Conservation (phyloP, 2,329 filamentous ascomycete species). For the Pseudogymnoascus sp. region DNA sequence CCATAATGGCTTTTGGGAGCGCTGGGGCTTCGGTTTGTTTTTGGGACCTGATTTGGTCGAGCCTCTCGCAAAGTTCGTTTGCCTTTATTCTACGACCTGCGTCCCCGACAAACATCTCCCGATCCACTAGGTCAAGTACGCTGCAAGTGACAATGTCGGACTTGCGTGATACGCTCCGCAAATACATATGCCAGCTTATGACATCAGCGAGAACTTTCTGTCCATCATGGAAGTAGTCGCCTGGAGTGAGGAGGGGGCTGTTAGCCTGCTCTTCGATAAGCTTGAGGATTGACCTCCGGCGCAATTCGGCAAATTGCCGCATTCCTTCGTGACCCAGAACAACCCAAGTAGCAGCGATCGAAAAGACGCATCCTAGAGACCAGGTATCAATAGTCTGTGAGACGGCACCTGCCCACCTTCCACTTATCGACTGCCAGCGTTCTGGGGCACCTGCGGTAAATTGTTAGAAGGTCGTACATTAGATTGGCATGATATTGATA, state of each 20-base stretch:
- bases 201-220: conserved; percentile 20
- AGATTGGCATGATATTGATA: neutral
- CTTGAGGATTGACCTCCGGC: conserved; percentile 8
- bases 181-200: conserved; percentile 24
- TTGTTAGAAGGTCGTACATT: neutral
- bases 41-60: too few relatives aligned
- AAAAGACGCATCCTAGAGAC: conserved; percentile 37
- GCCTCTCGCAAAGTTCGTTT: too few relatives aligned
- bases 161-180: conserved; percentile 18
- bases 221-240: too few relatives aligned
- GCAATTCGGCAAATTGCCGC: conserved; percentile 23
- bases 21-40: neutral
- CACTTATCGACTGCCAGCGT: neutral
- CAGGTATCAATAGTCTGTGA: conserved; percentile 32
- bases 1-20: neutral
- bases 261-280: too few relatives aligned
- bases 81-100: neutral
- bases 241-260: too few relatives aligned
- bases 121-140: conserved; percentile 17
- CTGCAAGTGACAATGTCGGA: conserved; percentile 22
- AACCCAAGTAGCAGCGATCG: conserved; percentile 35
- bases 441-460: neutral
- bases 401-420: neutral
- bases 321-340: conserved; percentile 33
- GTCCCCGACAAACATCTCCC: conserved; percentile 18